Evolutionary conservation across 2,329 filamentous ascomycete genomes (phyloP).

Genomic region (Hymenoscyphus fructigenus): DNA sequence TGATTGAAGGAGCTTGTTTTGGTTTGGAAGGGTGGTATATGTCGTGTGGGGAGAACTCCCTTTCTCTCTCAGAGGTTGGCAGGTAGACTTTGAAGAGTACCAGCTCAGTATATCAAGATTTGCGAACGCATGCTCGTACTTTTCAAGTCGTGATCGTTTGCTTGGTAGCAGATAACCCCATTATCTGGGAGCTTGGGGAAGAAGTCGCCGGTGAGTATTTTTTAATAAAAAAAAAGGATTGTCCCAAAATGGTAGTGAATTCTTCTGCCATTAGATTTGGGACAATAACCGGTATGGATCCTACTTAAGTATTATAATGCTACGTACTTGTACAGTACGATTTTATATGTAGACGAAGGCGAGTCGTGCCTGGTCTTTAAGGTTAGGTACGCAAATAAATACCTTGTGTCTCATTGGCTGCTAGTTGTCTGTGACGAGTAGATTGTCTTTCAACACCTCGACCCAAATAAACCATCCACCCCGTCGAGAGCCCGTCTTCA

Average conservation of each 20-base stretch:
- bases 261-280: too few species aligned
- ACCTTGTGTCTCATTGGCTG: too few species aligned
- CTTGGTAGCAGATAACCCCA: constrained; percentile 8
- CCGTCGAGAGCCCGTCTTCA: constrained; percentile 13
- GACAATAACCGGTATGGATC: too few species aligned
- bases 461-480: constrained; percentile 8
- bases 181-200: too few species aligned
- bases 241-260: too few species aligned
- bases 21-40: not conserved
- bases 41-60: not conserved
- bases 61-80: not conserved
- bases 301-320: too few species aligned
- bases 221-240: too few species aligned
- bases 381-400: not conserved
- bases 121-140: constrained; percentile 17
- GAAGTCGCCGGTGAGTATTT: too few species aligned
- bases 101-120: too few species aligned
- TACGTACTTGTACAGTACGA: too few species aligned
- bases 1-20: constrained; percentile 8
- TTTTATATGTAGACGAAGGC: too few species aligned
- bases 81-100: not conserved
- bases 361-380: too few species aligned
- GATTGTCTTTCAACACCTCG: constrained; percentile 17
- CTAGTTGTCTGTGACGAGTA: not conserved
- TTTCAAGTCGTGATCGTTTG: constrained; percentile 26